A percentile compares a stretch with the other conserved stretches of the same genome.
phyloP scores from a whole-genome alignment of 352 stramenopile species.

The Pythium monospermum region DNA sequence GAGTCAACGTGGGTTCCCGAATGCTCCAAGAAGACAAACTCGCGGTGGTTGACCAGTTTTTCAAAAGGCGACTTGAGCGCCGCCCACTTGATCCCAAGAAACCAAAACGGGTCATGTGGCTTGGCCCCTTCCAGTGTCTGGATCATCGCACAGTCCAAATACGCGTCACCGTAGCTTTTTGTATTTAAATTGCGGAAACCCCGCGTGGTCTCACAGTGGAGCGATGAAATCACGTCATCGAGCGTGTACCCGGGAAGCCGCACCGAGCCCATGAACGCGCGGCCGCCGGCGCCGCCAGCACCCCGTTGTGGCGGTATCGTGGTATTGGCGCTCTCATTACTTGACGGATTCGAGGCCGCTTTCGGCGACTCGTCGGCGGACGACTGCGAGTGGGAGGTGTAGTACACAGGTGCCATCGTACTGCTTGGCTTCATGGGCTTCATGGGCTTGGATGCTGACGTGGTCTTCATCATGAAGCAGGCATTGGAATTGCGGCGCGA shows the following conservation, averaged over 20 bases:
- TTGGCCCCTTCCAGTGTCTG: constrained; percentile 59
- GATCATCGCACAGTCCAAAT: constrained; percentile 58
- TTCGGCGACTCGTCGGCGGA: constrained; percentile 12
- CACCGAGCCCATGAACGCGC: constrained; percentile 53
- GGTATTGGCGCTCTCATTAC: no score
- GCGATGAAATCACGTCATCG: constrained; percentile 56
- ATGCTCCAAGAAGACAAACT: constrained; percentile 71
- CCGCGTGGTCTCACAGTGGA: constrained; percentile 55
- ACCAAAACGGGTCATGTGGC: constrained; percentile 68
- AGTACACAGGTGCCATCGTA: no score
- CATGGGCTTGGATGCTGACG: constrained; percentile 24
- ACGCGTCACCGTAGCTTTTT: constrained; percentile 43
- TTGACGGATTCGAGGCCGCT: neutral
- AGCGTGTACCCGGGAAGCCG: constrained; percentile 38
- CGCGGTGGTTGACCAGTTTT: constrained; percentile 49
- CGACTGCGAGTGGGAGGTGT: neutral
- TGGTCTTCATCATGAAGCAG: constrained; percentile 56
- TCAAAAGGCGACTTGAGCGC: constrained; percentile 60
- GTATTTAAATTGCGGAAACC: constrained; percentile 37
- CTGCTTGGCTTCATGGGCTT: neutral
- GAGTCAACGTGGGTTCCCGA: constrained; percentile 51
- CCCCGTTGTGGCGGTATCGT: neutral
- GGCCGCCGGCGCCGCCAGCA: constrained; percentile 7
- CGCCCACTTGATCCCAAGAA: constrained; percentile 69
- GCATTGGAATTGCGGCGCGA: constrained; percentile 32